Percentiles rank a stretch among this genome's conserved stretches.
Evolutionary conservation across 495 filamentous ascomycete genomes (phyloP).

Genomic region (Podospora comata): DNA sequence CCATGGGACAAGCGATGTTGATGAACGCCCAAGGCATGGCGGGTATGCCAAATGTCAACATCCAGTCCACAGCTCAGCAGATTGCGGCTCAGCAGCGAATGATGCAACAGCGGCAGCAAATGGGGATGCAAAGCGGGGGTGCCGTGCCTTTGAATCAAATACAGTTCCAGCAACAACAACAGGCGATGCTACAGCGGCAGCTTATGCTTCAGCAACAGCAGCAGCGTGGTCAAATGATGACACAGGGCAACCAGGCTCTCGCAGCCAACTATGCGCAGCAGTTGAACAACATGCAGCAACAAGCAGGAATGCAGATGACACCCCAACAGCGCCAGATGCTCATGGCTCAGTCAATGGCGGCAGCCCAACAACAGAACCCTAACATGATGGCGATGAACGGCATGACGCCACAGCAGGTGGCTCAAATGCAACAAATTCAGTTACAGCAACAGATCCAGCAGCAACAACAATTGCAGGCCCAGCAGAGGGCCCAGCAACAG

Average conservation of each 20-base stretch:
- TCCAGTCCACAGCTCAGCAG: slow-evolving; percentile 27
- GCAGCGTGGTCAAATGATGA: slow-evolving; percentile 32
- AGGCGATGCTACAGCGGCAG: slow-evolving; percentile 32
- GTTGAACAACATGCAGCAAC: slow-evolving; percentile 34
- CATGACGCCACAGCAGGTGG: slow-evolving; percentile 5
- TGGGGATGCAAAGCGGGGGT: slow-evolving; percentile 39
- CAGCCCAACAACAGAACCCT: slow-evolving; percentile 24
- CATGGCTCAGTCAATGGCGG: slow-evolving; percentile 32
- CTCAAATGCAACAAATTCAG: slow-evolving; percentile 25
- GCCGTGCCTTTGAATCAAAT: slow-evolving; percentile 29
- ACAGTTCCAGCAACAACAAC: slow-evolving; percentile 40
- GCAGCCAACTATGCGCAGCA: slow-evolving; percentile 35
- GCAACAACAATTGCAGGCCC: not conserved
- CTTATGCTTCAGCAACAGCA: slow-evolving; percentile 31
- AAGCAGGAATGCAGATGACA: slow-evolving; percentile 24
- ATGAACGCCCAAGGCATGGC: slow-evolving; percentile 47
- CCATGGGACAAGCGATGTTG: slow-evolving; percentile 51
- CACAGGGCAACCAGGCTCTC: slow-evolving; percentile 21
- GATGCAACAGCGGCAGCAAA: slow-evolving; percentile 43
- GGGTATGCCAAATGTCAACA: slow-evolving; percentile 23
- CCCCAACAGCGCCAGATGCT: slow-evolving; percentile 17
- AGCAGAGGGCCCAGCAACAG: slow-evolving; percentile 15
- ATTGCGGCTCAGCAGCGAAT: slow-evolving; percentile 57
- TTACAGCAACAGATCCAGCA: not conserved
- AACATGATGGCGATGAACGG: not conserved